phyloP scores from a whole-genome alignment of 2,329 filamentous ascomycete genomes.

The Hymenoscyphus linearis region DNA sequence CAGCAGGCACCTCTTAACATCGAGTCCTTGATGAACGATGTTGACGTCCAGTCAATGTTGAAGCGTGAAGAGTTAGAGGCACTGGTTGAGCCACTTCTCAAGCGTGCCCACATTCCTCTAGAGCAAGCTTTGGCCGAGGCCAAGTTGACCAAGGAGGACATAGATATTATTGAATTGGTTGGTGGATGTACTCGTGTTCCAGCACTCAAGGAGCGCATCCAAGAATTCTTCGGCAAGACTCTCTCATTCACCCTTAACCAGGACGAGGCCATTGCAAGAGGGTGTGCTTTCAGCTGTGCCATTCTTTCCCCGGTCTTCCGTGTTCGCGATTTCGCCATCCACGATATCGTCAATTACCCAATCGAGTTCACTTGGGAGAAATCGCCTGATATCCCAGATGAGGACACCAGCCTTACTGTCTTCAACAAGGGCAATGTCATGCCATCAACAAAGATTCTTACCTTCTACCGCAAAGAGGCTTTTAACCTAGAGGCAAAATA shows the following conservation, averaged over 20 bases:
- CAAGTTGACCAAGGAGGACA: slow-evolving; percentile 84
- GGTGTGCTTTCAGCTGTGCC: slow-evolving; percentile 95
- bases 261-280: slow-evolving; percentile 92
- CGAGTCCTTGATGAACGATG: slow-evolving; percentile 97
- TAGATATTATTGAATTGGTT: slow-evolving; percentile 88
- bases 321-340: slow-evolving; percentile 94
- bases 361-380: slow-evolving; percentile 99
- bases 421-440: slow-evolving; percentile 97
- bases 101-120: slow-evolving; percentile 65
- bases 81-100: slow-evolving; percentile 78
- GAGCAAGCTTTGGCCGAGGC: slow-evolving; percentile 94
- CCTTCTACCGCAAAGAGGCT: slow-evolving; percentile 96
- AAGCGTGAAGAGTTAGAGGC: slow-evolving; percentile 93
- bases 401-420: slow-evolving; percentile 94
- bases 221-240: slow-evolving; percentile 84
- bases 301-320: slow-evolving; percentile 97
- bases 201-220: slow-evolving; percentile 82
- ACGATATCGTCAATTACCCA: slow-evolving; percentile 96
- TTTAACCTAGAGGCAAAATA: slow-evolving; percentile 97
- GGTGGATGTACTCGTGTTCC: slow-evolving; percentile 94
- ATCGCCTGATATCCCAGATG: slow-evolving; percentile 94
- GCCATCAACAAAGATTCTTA: slow-evolving; percentile 98
- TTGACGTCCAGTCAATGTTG: slow-evolving; percentile 83
- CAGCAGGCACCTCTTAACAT: slow-evolving; percentile 89
- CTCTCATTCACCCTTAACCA: slow-evolving; percentile 97